phyloP scores from a whole-genome alignment of 2,329 filamentous ascomycete species.

The Claviceps lovelessii region DNA sequence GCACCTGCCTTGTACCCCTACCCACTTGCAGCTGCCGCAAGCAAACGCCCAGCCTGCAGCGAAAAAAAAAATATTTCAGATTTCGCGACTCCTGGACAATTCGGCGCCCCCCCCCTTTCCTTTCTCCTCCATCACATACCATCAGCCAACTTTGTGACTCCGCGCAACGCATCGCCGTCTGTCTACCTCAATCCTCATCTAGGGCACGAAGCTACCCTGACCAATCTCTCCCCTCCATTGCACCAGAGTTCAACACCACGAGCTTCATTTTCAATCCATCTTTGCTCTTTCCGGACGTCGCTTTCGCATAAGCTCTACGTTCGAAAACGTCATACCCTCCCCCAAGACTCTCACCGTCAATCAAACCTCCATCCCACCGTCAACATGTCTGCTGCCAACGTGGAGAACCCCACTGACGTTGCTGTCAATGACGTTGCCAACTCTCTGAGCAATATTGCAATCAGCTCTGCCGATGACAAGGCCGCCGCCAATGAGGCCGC shows the following conservation, averaged over 20 bases:
- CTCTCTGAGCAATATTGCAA: conserved; percentile 58
- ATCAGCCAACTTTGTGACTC: conserved; percentile 30
- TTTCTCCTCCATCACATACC: conserved; percentile 28
- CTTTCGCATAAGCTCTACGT: conserved; percentile 20
- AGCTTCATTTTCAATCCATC: conserved; percentile 18
- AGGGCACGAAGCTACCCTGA: conserved; percentile 87
- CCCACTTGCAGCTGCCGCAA: conserved; percentile 2
- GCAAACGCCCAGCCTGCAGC: conserved; percentile 6
- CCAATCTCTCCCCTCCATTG: conserved; percentile 40
- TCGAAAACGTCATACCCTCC: conserved; percentile 24
- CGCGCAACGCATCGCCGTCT: conserved; percentile 34
- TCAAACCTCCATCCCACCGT: conserved; percentile 28
- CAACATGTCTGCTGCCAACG: conserved; percentile 65
- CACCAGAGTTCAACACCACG: conserved; percentile 52
- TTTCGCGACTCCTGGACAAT: conserved; percentile 17
- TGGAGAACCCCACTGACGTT: conserved; percentile 51
- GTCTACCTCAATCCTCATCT: conserved; percentile 39
- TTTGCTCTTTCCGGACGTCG: conserved; percentile 30
- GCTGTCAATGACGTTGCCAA: conserved; percentile 66
- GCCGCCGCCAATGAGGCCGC: conserved; percentile 70
- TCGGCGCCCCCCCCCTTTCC: conserved; percentile 13
- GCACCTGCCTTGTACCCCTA: conserved; percentile 4
- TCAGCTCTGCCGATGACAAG: conserved; percentile 41
- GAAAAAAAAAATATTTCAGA: conserved; percentile 29
- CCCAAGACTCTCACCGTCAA: conserved; percentile 30